Conservation (phyloP, 1,284 basidiomycete genomes). For the Heterobasidion irregulare region DNA sequence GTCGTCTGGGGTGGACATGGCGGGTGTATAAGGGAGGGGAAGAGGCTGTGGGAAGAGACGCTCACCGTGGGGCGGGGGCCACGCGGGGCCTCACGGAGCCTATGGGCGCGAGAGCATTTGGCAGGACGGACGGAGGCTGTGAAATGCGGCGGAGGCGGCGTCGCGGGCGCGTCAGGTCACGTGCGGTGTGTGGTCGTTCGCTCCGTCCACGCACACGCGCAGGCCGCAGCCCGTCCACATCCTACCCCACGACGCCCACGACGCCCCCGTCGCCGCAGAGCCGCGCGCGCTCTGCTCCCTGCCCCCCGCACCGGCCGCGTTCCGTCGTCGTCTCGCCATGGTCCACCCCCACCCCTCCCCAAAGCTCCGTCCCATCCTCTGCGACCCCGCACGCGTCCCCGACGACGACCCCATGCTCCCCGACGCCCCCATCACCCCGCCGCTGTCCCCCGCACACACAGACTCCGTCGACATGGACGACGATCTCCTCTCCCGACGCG, state of each 20-base stretch:
- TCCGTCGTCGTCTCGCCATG: conserved; percentile 3
- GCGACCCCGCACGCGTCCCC: conserved; percentile 15
- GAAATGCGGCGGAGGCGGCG: neutral
- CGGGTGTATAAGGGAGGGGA: neutral
- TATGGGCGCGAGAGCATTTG: neutral
- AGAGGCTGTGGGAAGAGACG: neutral
- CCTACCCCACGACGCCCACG: neutral
- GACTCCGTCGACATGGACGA: conserved; percentile 16
- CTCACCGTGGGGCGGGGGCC: neutral
- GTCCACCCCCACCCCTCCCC: conserved; percentile 24
- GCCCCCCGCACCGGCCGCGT: no score
- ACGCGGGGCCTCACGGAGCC: neutral
- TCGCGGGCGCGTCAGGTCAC: neutral
- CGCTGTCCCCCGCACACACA: conserved; percentile 28
- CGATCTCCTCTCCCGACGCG: conserved; percentile 19
- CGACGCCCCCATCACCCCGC: conserved; percentile 30
- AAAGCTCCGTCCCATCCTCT: conserved; percentile 16
- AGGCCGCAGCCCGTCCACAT: neutral
- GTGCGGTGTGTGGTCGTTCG: no score
- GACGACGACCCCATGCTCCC: conserved; percentile 25
- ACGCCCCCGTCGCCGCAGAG: neutral
- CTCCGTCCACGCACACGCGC: neutral
- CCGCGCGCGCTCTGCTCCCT: no score
- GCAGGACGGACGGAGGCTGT: neutral
- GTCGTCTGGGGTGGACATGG: neutral